Conservation (phyloP, 1,284 basidiomycete genomes). For the Exobasidium cylindrosporum region DNA sequence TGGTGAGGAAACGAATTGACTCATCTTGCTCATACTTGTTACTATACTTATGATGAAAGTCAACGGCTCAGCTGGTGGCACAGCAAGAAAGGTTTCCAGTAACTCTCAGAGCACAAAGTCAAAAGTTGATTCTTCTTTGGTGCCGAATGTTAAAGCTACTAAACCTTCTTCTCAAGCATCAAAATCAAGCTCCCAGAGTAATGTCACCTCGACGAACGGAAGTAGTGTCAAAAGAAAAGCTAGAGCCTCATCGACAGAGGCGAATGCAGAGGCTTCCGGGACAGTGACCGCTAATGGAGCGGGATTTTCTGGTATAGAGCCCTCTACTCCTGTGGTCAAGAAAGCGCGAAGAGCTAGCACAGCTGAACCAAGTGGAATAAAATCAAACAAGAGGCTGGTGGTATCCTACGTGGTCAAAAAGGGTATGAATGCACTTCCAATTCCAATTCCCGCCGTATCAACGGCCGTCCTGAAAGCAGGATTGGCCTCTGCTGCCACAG, state of each 20-base stretch:
- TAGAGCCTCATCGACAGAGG: neutral
- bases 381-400: neutral
- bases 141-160: too few relatives aligned
- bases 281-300: neutral
- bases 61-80: too few relatives aligned
- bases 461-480: neutral
- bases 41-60: too few relatives aligned
- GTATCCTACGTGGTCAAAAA: slow-evolving; percentile 8
- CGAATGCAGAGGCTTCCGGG: neutral
- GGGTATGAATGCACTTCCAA: slow-evolving; percentile 15
- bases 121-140: too few relatives aligned
- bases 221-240: neutral
- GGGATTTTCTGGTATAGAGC: neutral
- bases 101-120: too few relatives aligned
- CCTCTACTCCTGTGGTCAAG: slow-evolving; percentile 6
- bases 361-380: neutral
- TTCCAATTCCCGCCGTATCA: slow-evolving; percentile 11
- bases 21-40: too few relatives aligned
- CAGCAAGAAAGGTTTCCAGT: too few relatives aligned
- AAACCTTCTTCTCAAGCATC: too few relatives aligned
- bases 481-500: neutral
- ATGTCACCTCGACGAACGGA: too few relatives aligned
- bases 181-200: too few relatives aligned
- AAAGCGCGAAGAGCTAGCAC: neutral
- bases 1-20: too few relatives aligned